Base-by-base conservation (phyloP, 345 rosid genomes). In the Cardamine occulta region DNA sequence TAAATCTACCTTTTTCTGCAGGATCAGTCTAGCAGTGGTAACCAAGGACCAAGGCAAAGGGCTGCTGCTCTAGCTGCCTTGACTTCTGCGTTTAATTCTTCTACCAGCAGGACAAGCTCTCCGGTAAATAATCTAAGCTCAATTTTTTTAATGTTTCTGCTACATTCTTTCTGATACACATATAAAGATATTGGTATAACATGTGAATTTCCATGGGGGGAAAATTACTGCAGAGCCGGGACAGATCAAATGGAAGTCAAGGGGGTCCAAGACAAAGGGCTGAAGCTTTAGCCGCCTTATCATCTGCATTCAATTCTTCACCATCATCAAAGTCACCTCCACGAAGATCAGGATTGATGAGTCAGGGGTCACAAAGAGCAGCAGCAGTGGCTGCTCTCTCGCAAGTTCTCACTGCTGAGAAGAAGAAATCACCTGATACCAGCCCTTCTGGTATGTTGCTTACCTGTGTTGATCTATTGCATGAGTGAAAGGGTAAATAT, bases 361-460 rank as follows among this genome's bases (percentile, higher is more conserved):
- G 85, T 63, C 86, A 81, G 72, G 93, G 88, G 53, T 87, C 97
- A 40, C 99, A 95, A 82, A 89, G 94, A 84, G 93, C 96, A 52
- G 98, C 99, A 65, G 99, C 99, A 56, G 83, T 92, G 37, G 99
- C 99, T 48, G 99, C 98, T 74, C 94, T 95, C 74, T 95, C 98
- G 11, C 80, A 84, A 47, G 98, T 88, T 79, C 98, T 95, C 72
- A 82, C 88, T 44, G 96, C 94, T 48, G 99, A 95, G 84, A 91
- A 84, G 78, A 85, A 86, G 80, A 76, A 71, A 80, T 81, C 93
- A 8, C 87, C 91, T 4, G 95, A 85, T 69, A 56, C 75, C 68
- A 85, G 77, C 68, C 80, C 82, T 73, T 68, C 75, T 10, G 68
- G 96, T 89, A 81, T 85, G 86, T 40, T 60, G 26, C 54, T 66